Conservation (phyloP, 306 rosid species). For the Mucuna pruriens region DNA sequence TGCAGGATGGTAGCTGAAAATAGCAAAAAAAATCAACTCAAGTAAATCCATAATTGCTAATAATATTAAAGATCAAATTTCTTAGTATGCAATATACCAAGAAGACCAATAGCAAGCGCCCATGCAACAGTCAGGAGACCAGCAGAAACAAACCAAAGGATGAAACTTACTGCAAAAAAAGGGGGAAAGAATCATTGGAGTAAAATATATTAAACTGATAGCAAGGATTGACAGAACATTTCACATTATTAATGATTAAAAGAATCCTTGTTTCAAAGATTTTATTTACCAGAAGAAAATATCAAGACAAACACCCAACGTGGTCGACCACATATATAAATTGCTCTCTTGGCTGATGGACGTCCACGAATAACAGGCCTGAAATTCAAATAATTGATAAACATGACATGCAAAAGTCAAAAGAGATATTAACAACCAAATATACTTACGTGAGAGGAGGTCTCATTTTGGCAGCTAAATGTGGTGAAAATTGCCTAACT, state of each 20-base stretch:
- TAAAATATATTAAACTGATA: background rate
- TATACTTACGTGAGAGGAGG: slow-evolving; percentile 93
- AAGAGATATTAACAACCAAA: slow-evolving; percentile 26
- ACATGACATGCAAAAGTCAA: background rate
- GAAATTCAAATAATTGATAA: slow-evolving; percentile 43
- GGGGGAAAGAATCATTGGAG: background rate
- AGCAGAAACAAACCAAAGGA: slow-evolving; percentile 85
- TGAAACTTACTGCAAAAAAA: slow-evolving; percentile 67
- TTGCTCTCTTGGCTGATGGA: slow-evolving; percentile 89
- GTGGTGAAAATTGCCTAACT: slow-evolving; percentile 91
- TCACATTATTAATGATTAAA: slow-evolving; percentile 27
- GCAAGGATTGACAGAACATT: slow-evolving; percentile 10
- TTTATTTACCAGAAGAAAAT: slow-evolving; percentile 72
- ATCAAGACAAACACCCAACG: slow-evolving; percentile 89
- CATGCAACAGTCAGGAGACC: slow-evolving; percentile 83
- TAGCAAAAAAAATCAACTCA: slow-evolving; percentile 36
- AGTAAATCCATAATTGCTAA: slow-evolving; percentile 2
- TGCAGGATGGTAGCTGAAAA: slow-evolving; percentile 80
- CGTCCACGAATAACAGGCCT: slow-evolving; percentile 99
- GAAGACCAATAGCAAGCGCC: slow-evolving; percentile 86
- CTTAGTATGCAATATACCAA: slow-evolving; percentile 57
- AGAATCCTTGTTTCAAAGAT: slow-evolving; percentile 9
- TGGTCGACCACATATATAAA: slow-evolving; percentile 86
- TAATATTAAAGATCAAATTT: background rate
- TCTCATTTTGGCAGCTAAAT: slow-evolving; percentile 97